phyloP scores from a whole-genome alignment of 805 yeast species.

The Sugiyamaella qingdaonensis region DNA sequence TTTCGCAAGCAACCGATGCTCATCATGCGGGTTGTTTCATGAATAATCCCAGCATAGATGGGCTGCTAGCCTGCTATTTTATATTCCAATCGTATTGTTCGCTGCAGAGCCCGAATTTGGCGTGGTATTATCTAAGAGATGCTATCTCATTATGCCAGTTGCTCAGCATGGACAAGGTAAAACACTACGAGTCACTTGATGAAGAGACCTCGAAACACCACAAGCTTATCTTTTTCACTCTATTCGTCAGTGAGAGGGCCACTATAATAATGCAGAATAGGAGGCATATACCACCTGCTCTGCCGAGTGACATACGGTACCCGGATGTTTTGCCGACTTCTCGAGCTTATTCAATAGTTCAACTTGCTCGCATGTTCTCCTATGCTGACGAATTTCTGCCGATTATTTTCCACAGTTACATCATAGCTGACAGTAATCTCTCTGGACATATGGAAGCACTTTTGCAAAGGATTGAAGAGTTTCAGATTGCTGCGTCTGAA shows the following conservation, averaged over 20 bases:
- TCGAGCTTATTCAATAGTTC: background rate
- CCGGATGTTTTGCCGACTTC: background rate
- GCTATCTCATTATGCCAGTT: slow-evolving; percentile 16
- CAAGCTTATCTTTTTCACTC: slow-evolving; percentile 10
- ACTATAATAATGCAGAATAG: background rate
- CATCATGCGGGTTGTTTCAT: slow-evolving; percentile 5
- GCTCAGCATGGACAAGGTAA: slow-evolving; percentile 12
- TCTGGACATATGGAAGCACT: background rate
- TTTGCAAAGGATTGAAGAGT: background rate
- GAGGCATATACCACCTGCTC: background rate
- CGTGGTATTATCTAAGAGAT: slow-evolving; percentile 15
- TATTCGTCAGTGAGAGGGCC: slow-evolving; percentile 17
- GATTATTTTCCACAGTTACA: background rate
- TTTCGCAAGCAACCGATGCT: slow-evolving; percentile 1
- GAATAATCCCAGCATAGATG: slow-evolving; percentile 3
- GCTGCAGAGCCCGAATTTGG: background rate
- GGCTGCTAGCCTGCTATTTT: slow-evolving; percentile 11
- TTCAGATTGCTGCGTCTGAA: background rate
- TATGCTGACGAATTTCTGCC: slow-evolving; percentile 1
- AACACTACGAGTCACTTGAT: slow-evolving; percentile 6
- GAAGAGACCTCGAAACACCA: slow-evolving; percentile 2
- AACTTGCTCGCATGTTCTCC: background rate
- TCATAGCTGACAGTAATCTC: background rate
- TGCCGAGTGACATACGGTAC: background rate
- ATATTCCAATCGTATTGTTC: slow-evolving; percentile 9